These are phyloP conservation scores for Brasilioporus rufonigricans DNA, from an alignment of 768 basidiomycete genomes.

Conservation along the genomic window DNA sequence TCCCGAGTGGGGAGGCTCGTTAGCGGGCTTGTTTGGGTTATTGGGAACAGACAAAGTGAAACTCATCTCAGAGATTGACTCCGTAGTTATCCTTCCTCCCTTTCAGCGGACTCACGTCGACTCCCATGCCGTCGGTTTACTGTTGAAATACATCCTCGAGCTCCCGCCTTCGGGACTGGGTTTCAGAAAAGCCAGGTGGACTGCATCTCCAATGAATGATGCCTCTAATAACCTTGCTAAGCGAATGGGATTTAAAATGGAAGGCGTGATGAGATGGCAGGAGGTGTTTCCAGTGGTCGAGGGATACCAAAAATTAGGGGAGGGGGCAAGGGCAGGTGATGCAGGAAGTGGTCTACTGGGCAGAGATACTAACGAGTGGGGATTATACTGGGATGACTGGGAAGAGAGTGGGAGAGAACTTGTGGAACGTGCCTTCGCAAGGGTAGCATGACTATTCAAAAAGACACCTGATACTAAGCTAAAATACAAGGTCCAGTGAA, in stretches of 20 bases:
- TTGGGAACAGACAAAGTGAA: slow-evolving; percentile 18
- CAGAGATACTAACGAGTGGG: slow-evolving; percentile 34
- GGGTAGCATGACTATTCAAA: background rate
- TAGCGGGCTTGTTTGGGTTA: slow-evolving; percentile 41
- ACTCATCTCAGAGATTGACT: slow-evolving; percentile 33
- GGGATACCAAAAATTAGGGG: slow-evolving; percentile 28
- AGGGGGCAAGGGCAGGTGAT: slow-evolving; percentile 22
- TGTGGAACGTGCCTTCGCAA: slow-evolving; percentile 28
- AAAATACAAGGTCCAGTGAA: background rate
- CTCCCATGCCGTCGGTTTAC: slow-evolving; percentile 37
- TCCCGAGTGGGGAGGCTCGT: slow-evolving; percentile 26
- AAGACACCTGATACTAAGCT: background rate
- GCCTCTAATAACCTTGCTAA: slow-evolving; percentile 38
- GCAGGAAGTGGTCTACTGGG: slow-evolving; percentile 23
- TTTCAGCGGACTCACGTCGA: slow-evolving; percentile 44
- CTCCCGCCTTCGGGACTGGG: slow-evolving; percentile 33
- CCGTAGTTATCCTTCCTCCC: slow-evolving; percentile 31
- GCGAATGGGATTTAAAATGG: slow-evolving; percentile 46
- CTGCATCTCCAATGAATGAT: slow-evolving; percentile 35
- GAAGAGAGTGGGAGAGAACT: slow-evolving; percentile 32
- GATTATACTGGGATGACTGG: slow-evolving; percentile 46
- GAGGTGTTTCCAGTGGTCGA: slow-evolving; percentile 31
- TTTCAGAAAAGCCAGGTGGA: slow-evolving; percentile 49
- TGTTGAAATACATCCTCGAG: slow-evolving; percentile 35
- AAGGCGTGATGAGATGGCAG: slow-evolving; percentile 42